These are phyloP conservation scores for Arachis stenosperma DNA, from an alignment of 306 rosid species.

Conservation along the genomic window DNA sequence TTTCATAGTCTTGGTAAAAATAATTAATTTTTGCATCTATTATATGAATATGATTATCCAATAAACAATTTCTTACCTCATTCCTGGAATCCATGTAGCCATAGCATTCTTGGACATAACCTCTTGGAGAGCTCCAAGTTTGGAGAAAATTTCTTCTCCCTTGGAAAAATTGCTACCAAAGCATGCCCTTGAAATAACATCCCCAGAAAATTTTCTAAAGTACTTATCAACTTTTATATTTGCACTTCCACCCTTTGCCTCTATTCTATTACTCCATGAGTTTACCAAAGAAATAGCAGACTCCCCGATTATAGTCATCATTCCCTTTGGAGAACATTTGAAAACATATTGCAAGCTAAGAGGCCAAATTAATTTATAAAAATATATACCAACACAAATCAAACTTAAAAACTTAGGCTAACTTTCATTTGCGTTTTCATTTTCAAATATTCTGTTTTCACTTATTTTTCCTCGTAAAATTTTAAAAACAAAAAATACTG, in stretches of 20 bases:
- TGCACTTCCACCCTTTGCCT: slow-evolving; percentile 33
- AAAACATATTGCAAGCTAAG: not conserved
- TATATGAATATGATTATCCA: no score
- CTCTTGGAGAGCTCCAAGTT: slow-evolving; percentile 29
- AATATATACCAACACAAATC: not conserved
- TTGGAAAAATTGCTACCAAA: slow-evolving; percentile 46
- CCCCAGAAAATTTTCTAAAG: slow-evolving; percentile 40
- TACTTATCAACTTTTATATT: slow-evolving; percentile 39
- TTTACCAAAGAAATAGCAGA: slow-evolving; percentile 33
- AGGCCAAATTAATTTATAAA: not conserved
- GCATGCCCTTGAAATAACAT: slow-evolving; percentile 48
- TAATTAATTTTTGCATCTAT: no score
- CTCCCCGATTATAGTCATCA: slow-evolving; percentile 38
- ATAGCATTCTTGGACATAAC: slow-evolving; percentile 28
- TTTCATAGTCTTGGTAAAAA: no score
- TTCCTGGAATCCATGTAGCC: slow-evolving; percentile 29
- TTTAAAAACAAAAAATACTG: no score
- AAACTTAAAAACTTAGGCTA: not conserved
- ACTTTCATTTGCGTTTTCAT: no score
- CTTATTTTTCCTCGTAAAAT: no score
- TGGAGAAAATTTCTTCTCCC: slow-evolving; percentile 32
- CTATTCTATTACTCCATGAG: slow-evolving; percentile 31
- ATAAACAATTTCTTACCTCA: slow-evolving; percentile 25
- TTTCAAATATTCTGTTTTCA: no score
- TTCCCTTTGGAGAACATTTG: slow-evolving; percentile 24